Evolutionary conservation across 768 basidiomycete species (phyloP).

Genomic region (Mycena rebaudengoi): DNA sequence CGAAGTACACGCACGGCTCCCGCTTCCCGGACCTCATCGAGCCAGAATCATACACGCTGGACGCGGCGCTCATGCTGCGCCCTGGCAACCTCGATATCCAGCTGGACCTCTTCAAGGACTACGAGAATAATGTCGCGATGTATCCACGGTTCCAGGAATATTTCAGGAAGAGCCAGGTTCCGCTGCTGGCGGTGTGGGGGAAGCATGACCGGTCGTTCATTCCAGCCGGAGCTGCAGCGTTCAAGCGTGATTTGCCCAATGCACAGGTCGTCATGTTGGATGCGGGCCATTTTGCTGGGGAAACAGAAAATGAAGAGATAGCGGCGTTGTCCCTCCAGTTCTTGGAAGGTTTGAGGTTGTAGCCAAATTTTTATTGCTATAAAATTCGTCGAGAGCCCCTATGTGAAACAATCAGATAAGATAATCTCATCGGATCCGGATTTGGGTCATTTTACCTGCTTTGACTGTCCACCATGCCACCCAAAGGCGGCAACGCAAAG

Average conservation of each 20-base stretch:
- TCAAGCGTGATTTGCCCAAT: slow-evolving; percentile 43
- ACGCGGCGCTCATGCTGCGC: slow-evolving; percentile 47
- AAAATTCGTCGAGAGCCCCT: too few species aligned
- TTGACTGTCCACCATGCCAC: too few species aligned
- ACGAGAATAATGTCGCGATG: slow-evolving; percentile 48
- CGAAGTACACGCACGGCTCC: slow-evolving; percentile 46
- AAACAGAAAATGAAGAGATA: slow-evolving; percentile 39
- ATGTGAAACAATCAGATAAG: too few species aligned
- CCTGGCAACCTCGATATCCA: slow-evolving; percentile 50
- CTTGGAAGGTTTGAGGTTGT: not conserved
- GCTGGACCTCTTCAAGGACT: slow-evolving; percentile 48
- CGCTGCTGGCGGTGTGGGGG: slow-evolving; percentile 58
- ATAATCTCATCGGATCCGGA: too few species aligned
- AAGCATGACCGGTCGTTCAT: slow-evolving; percentile 52
- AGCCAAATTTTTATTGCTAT: too few species aligned
- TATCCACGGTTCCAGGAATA: slow-evolving; percentile 57
- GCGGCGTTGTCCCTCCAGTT: slow-evolving; percentile 7
- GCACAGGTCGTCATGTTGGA: slow-evolving; percentile 49
- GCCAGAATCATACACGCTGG: slow-evolving; percentile 50
- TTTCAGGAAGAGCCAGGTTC: slow-evolving; percentile 45
- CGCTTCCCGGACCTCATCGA: slow-evolving; percentile 42
- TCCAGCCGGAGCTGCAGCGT: slow-evolving; percentile 52
- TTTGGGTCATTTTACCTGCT: too few species aligned
- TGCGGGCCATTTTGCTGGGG: slow-evolving; percentile 56
- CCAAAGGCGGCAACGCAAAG: slow-evolving; percentile 90